Percentiles rank a stretch among this genome's conserved stretches.
Conservation (phyloP, 2,329 filamentous ascomycete genomes). For the Leptographium flavum region DNA sequence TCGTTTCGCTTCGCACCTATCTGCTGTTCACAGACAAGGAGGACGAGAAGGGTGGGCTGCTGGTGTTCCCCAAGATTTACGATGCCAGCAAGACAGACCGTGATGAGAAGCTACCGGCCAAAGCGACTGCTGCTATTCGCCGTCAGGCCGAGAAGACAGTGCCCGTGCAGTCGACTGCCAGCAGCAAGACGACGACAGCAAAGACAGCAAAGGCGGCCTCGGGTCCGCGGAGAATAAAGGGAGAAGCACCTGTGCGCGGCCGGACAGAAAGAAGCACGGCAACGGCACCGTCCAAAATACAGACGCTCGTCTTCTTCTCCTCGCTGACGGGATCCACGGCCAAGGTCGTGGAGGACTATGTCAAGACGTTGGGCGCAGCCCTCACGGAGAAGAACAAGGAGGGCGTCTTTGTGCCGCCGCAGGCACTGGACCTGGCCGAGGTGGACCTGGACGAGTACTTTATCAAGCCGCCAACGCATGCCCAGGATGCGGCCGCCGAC, state of each 20-base stretch:
- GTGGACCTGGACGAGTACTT: conserved; percentile 92
- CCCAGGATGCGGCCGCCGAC: conserved; percentile 27
- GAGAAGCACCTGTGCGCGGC: conserved; percentile 15
- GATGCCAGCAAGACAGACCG: conserved; percentile 1
- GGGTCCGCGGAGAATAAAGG: conserved; percentile 33
- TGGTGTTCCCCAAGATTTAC: conserved; percentile 23
- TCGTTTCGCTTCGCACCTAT: conserved; percentile 27
- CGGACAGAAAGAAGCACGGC: conserved; percentile 17
- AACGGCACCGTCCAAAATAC: conserved; percentile 29
- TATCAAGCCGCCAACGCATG: conserved; percentile 51
- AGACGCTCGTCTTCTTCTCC: conserved; percentile 75
- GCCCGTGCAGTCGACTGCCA: too few species aligned
- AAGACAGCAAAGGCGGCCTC: conserved; percentile 3
- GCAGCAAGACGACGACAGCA: background rate
- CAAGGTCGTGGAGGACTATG: conserved; percentile 51
- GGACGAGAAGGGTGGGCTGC: conserved; percentile 19
- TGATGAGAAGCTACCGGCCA: background rate
- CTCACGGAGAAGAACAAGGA: conserved; percentile 18
- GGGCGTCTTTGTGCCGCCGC: conserved; percentile 34
- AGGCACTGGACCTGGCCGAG: conserved; percentile 65
- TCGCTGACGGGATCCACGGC: conserved; percentile 78
- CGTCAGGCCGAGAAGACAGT: too few species aligned
- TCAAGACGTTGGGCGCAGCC: conserved; percentile 35
- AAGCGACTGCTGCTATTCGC: background rate
- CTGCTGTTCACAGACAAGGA: conserved; percentile 19